Base-by-base conservation (phyloP, 73 alveolate genomes). In the Uronychia setigera region DNA sequence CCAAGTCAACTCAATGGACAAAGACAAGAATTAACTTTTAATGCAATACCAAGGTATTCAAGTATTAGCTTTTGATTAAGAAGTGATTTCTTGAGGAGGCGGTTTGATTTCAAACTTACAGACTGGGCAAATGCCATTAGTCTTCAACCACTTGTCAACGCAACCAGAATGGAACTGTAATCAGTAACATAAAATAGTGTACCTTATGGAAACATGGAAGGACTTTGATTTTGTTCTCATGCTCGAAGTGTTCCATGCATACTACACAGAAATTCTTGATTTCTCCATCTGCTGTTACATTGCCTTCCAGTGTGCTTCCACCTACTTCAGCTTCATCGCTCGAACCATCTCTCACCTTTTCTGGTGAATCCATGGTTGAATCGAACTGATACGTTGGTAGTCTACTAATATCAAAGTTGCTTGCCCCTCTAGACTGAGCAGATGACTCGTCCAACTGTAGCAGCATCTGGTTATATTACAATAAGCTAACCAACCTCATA, bases 161-260 rank as follows among this genome's bases (percentile, higher is more conserved):
- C 99, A 96, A 30, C 85, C 34, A 31, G 91, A 77, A 86, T 96
- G 99, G 87, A 95, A 96, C 31, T 88, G n/a, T n/a, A n/a, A n/a
- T n/a, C n/a, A n/a, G n/a, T n/a, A n/a, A n/a, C n/a, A n/a, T n/a
- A n/a, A n/a, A n/a, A n/a, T n/a, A n/a, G n/a, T n/a, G n/a, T n/a
- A n/a, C n/a, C n/a, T n/a, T 79, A 88, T 96, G 99, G 29, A 93
- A 80, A 79, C 99, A 96, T 74, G 94, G 95, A 78, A 96, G 87
- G 59, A 78, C 87, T 81, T 95, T 94, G 32, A 96, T 82, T 31
- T 0, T 67, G 81, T 94, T 98, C 32, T 95, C 97, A 57, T 89
- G 93, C 60, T 77, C 91, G 60, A 94, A 95, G 85, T 92, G 92
- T 67, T 89, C 97, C 88, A 96, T 80, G 87, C 99, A 96, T 32